Percentiles rank a stretch among this genome's conserved stretches.
Evolutionary conservation across 768 basidiomycete species (phyloP).

Genomic region (Baorangia bicolor): DNA sequence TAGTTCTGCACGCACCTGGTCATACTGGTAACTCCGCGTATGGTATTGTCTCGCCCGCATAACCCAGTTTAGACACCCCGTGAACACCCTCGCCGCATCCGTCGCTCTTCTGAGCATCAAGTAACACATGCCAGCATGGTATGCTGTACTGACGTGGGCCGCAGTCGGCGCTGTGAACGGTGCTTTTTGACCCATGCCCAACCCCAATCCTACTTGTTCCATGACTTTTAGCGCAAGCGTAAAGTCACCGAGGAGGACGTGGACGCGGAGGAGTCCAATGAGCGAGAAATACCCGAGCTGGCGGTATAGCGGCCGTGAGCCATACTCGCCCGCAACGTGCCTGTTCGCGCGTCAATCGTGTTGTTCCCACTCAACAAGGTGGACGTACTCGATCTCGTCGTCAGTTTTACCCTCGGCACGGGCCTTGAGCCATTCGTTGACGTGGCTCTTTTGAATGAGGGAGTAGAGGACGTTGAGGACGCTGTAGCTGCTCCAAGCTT

Average conservation of each 20-base stretch:
- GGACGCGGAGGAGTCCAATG: slow-evolving; percentile 92
- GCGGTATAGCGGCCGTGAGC: slow-evolving; percentile 84
- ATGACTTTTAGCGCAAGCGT: slow-evolving; percentile 93
- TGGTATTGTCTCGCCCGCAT: slow-evolving; percentile 96
- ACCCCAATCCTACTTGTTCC: slow-evolving; percentile 89
- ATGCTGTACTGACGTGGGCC: slow-evolving; percentile 94
- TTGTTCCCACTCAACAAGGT: neutral
- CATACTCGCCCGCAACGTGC: slow-evolving; percentile 89
- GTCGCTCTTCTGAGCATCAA: slow-evolving; percentile 92
- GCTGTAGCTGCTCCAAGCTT: slow-evolving; percentile 98
- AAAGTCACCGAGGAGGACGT: slow-evolving; percentile 94
- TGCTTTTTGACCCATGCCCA: slow-evolving; percentile 89
- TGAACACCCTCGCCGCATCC: slow-evolving; percentile 93
- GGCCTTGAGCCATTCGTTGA: slow-evolving; percentile 90
- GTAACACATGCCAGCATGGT: slow-evolving; percentile 97
- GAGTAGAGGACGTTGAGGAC: slow-evolving; percentile 98
- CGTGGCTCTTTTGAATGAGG: slow-evolving; percentile 94
- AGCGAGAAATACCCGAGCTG: slow-evolving; percentile 97
- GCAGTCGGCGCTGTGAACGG: slow-evolving; percentile 94
- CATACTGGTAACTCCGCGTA: slow-evolving; percentile 94
- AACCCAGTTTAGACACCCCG: slow-evolving; percentile 91
- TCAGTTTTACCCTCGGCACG: slow-evolving; percentile 74
- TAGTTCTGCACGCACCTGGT: slow-evolving; percentile 57
- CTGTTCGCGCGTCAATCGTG: slow-evolving; percentile 37
- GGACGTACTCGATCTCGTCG: slow-evolving; percentile 80